These are phyloP conservation scores for Cyberlindnera suaveolens DNA, from an alignment of 805 yeast genomes.

Conservation along the genomic window DNA sequence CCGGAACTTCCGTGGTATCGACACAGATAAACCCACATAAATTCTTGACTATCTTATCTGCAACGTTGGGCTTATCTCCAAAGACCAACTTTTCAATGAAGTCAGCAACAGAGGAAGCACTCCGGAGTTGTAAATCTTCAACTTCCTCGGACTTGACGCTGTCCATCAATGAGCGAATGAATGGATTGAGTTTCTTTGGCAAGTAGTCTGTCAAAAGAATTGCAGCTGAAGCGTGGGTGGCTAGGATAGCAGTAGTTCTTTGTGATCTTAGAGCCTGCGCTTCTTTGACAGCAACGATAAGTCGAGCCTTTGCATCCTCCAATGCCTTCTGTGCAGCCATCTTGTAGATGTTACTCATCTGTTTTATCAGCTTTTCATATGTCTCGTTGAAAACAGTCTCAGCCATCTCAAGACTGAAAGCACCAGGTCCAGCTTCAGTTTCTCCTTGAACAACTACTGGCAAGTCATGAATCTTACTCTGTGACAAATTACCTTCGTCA, in stretches of 20 bases:
- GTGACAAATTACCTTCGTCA: constrained; percentile 67
- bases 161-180: constrained; percentile 88
- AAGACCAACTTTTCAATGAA: constrained; percentile 55
- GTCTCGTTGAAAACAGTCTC: constrained; percentile 59
- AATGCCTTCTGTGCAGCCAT: constrained; percentile 65
- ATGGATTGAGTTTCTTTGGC: constrained; percentile 86
- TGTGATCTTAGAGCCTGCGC: constrained; percentile 47
- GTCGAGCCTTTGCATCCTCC: constrained; percentile 72
- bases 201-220: constrained; percentile 49
- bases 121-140: constrained; percentile 56
- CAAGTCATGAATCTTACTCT: constrained; percentile 67
- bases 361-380: constrained; percentile 56
- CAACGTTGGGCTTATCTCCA: constrained; percentile 60
- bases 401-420: constrained; percentile 77
- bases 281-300: constrained; percentile 58
- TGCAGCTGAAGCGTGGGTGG: constrained; percentile 73
- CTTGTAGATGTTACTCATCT: constrained; percentile 62
- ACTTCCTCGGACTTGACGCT: constrained; percentile 75
- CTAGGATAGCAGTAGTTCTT: constrained; percentile 54
- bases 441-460: constrained; percentile 94
- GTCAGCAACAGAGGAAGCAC: constrained; percentile 63
- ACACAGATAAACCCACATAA: constrained; percentile 91
- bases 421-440: constrained; percentile 87
- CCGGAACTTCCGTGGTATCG: constrained; percentile 94
- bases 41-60: constrained; percentile 85